These are phyloP conservation scores for Fusarium drepaniforme DNA, from an alignment of 2,329 filamentous ascomycete genomes.

Conservation along the genomic window DNA sequence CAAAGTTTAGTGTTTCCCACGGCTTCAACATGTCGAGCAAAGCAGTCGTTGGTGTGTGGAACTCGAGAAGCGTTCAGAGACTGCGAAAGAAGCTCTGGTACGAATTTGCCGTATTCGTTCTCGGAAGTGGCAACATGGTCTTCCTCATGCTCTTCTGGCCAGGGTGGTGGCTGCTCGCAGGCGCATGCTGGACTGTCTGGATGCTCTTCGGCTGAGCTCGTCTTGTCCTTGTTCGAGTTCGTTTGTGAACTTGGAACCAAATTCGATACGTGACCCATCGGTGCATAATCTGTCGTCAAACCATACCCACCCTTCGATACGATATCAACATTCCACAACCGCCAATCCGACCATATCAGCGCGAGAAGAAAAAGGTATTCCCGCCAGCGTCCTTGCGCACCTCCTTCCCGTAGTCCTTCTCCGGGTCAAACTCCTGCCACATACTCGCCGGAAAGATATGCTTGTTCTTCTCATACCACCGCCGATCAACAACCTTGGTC, in stretches of 20 bases:
- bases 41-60: constrained; percentile 50
- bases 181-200: constrained; percentile 51
- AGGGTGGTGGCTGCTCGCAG: constrained; percentile 63
- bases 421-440: constrained; percentile 95
- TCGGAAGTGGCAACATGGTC: constrained; percentile 63
- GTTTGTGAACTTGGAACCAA: constrained; percentile 18
- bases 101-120: constrained; percentile 64
- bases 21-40: constrained; percentile 45
- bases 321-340: constrained; percentile 4
- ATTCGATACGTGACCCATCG: constrained; percentile 17
- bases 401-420: constrained; percentile 83
- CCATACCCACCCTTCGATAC: constrained; percentile 11
- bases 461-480: constrained; percentile 98
- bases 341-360: constrained; percentile 42
- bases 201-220: constrained; percentile 49
- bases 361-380: constrained; percentile 91
- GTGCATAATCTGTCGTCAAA: constrained; percentile 17
- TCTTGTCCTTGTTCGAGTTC: constrained; percentile 13
- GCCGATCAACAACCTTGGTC: constrained; percentile 94
- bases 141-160: constrained; percentile 68
- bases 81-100: constrained; percentile 62
- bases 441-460: constrained; percentile 97
- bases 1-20: constrained; percentile 47
- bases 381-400: constrained; percentile 87
- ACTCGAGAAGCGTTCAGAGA: constrained; percentile 50